Percentiles rank a stretch among this genome's conserved stretches.
Conservation (phyloP, 1,139 yeast species). For the Schwanniomyces etchellsii region DNA sequence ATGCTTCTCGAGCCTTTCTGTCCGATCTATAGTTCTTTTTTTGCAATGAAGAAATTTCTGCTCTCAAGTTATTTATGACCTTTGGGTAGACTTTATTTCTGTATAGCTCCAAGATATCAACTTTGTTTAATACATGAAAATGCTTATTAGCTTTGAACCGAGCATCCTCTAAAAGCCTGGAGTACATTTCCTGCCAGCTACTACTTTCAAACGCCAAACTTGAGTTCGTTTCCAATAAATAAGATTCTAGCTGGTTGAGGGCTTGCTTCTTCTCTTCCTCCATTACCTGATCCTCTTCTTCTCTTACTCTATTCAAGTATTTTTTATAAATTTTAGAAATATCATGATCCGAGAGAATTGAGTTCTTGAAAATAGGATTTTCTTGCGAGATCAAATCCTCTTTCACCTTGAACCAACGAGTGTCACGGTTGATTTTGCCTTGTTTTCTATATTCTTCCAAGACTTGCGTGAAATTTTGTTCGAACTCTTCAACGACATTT, state of each 20-base stretch:
- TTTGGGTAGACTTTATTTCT: slow-evolving; percentile 41
- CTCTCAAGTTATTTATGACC: slow-evolving; percentile 28
- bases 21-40: slow-evolving; percentile 48
- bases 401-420: slow-evolving; percentile 64
- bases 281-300: slow-evolving; percentile 28
- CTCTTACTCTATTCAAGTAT: slow-evolving; percentile 38
- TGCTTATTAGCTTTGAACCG: slow-evolving; percentile 58
- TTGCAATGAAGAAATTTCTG: slow-evolving; percentile 28
- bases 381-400: slow-evolving; percentile 48
- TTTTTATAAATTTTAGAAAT: slow-evolving; percentile 49
- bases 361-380: slow-evolving; percentile 57
- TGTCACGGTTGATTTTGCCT: slow-evolving; percentile 45
- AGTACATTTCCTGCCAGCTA: slow-evolving; percentile 43
- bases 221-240: slow-evolving; percentile 34
- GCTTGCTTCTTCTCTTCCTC: slow-evolving; percentile 41
- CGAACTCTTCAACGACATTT: slow-evolving; percentile 49
- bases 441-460: slow-evolving; percentile 28
- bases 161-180: slow-evolving; percentile 36
- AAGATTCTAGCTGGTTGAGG: slow-evolving; percentile 43
- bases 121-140: slow-evolving; percentile 43
- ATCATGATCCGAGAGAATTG: slow-evolving; percentile 54
- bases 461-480: slow-evolving; percentile 46
- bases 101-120: slow-evolving; percentile 57
- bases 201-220: slow-evolving; percentile 22
- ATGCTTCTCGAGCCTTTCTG: slow-evolving; percentile 59